Evolutionary conservation across 177 flowering plant species (phyloP).

Genomic region (Vitis hybrid): DNA sequence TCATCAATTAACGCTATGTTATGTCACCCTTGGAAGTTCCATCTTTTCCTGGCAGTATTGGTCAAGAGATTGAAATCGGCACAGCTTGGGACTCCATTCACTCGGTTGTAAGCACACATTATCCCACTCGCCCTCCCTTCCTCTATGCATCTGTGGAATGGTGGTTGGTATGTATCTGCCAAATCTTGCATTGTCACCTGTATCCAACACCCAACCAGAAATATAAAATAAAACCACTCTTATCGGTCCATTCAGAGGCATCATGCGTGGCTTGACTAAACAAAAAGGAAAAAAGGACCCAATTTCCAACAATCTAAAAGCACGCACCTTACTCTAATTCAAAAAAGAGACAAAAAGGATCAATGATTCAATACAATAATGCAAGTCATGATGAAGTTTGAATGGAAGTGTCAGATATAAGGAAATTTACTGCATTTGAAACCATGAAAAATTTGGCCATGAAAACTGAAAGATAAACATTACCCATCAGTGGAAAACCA

Average conservation of each 20-base stretch:
- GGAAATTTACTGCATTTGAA: no score
- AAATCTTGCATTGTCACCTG: conserved; percentile 76
- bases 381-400: no score
- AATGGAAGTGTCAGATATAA: no score
- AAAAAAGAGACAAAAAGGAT: neutral
- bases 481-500: neutral
- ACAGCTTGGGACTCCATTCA: conserved; percentile 89
- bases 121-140: conserved; percentile 83
- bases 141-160: conserved; percentile 72
- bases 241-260: no score
- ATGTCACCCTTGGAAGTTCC: conserved; percentile 81
- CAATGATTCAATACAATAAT: no score
- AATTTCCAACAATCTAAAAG: neutral
- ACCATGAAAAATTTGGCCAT: no score
- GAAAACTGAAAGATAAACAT: neutral
- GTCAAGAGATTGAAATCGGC: conserved; percentile 72
- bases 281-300: neutral
- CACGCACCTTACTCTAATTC: no score
- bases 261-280: neutral
- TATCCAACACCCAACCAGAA: neutral
- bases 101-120: conserved; percentile 91
- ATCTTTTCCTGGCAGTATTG: conserved; percentile 54
- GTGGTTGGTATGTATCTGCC: conserved; percentile 93
- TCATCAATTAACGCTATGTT: no score
- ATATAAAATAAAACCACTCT: no score